phyloP scores from a whole-genome alignment of 139 green algal genomes.

The Nannochloris sp. region DNA sequence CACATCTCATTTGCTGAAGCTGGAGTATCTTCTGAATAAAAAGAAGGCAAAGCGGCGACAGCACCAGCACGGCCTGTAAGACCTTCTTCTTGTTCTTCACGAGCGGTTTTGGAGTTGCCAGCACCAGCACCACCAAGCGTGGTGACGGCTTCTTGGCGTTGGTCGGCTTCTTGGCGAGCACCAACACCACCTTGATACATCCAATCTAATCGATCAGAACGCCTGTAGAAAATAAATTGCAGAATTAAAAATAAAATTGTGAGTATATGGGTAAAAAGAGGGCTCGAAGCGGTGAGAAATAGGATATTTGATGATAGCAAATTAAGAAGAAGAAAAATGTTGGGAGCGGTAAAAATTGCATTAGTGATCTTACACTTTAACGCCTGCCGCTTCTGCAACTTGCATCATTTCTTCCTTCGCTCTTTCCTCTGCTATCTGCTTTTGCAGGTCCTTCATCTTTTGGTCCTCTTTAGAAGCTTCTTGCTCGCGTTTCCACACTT shows the following conservation, averaged over 20 bases:
- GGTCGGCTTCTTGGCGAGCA: constrained; percentile 68
- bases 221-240: constrained; percentile 36
- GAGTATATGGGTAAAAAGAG: too few species aligned
- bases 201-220: constrained; percentile 82
- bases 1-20: constrained; percentile 83
- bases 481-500: constrained; percentile 91
- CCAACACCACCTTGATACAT: constrained; percentile 86
- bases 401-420: constrained; percentile 63
- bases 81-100: too few species aligned
- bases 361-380: constrained; percentile 53
- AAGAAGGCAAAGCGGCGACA: constrained; percentile 40
- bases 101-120: background rate
- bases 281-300: too few species aligned
- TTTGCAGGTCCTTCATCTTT: constrained; percentile 76
- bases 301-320: too few species aligned
- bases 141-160: constrained; percentile 49
- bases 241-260: too few species aligned
- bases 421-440: constrained; percentile 82
- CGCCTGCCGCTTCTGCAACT: constrained; percentile 51
- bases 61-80: background rate
- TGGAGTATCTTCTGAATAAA: constrained; percentile 55
- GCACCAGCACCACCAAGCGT: constrained; percentile 13
- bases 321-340: too few species aligned
- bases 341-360: too few species aligned
- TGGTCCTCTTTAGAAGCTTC: constrained; percentile 63